Evolutionary conservation across 2,329 filamentous ascomycete genomes (phyloP).

Genomic region (Apiospora kogelbergensis): DNA sequence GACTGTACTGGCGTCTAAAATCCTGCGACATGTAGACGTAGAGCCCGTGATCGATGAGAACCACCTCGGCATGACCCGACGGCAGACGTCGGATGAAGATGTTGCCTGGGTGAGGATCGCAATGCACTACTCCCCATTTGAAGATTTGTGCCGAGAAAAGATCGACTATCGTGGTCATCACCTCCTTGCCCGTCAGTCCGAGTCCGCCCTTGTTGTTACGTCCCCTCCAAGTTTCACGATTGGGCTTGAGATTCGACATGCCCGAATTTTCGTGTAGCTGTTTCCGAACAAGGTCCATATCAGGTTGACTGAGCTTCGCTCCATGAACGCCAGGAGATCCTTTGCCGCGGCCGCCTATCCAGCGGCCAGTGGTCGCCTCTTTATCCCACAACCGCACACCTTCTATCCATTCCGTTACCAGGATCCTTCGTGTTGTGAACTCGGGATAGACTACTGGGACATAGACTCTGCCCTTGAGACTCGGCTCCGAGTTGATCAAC

Average conservation of each 20-base stretch:
- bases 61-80: constrained; percentile 80
- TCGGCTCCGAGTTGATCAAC: constrained; percentile 73
- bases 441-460: constrained; percentile 83
- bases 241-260: constrained; percentile 70
- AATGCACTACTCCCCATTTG: constrained; percentile 93
- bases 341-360: constrained; percentile 74
- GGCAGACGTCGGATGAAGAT: constrained; percentile 90
- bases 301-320: constrained; percentile 48
- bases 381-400: constrained; percentile 93
- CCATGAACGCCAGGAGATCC: constrained; percentile 79
- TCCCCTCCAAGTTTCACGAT: constrained; percentile 77
- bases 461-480: constrained; percentile 79
- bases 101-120: constrained; percentile 95
- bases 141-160: constrained; percentile 98
- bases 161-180: constrained; percentile 96
- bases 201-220: constrained; percentile 73
- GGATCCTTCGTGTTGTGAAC: constrained; percentile 76
- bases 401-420: constrained; percentile 98
- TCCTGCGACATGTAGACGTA: constrained; percentile 87
- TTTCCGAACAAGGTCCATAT: constrained; percentile 44
- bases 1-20: constrained; percentile 83
- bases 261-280: constrained; percentile 52
- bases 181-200: constrained; percentile 77
- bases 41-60: constrained; percentile 94
- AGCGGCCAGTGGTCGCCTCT: constrained; percentile 71